Evolutionary conservation across 768 basidiomycete species (phyloP).

Genomic region (Lentinula edodes): DNA sequence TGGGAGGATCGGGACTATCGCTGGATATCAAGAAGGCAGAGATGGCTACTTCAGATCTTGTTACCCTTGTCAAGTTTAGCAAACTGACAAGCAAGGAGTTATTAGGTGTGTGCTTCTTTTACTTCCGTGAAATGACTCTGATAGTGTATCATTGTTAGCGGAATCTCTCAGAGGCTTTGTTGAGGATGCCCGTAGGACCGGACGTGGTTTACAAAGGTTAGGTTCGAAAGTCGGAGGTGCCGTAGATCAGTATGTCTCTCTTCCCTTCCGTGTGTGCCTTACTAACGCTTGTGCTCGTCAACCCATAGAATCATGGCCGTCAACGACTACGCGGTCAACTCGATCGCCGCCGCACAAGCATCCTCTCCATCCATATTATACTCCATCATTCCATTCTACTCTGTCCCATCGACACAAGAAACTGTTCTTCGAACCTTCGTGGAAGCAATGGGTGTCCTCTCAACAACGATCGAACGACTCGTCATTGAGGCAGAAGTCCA

Average conservation of each 20-base stretch:
- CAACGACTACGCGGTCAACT: slow-evolving; percentile 63
- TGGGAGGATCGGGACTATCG: slow-evolving; percentile 54
- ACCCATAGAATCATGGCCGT: slow-evolving; percentile 59
- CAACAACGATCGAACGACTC: slow-evolving; percentile 45
- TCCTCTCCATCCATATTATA: slow-evolving; percentile 26
- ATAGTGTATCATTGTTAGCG: slow-evolving; percentile 19
- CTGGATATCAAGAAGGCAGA: slow-evolving; percentile 72
- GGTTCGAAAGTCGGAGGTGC: slow-evolving; percentile 66
- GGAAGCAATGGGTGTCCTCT: slow-evolving; percentile 58
- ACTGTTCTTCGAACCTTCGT: slow-evolving; percentile 51
- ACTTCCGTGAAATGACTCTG: background rate
- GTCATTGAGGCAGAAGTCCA: slow-evolving; percentile 64
- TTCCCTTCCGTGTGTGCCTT: background rate
- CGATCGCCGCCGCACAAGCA: slow-evolving; percentile 42
- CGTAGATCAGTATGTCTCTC: slow-evolving; percentile 58
- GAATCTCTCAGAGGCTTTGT: slow-evolving; percentile 49
- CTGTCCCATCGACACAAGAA: slow-evolving; percentile 24
- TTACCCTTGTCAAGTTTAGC: slow-evolving; percentile 57
- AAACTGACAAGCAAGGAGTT: slow-evolving; percentile 54
- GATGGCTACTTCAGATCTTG: slow-evolving; percentile 68
- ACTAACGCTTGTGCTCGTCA: background rate
- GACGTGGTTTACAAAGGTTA: slow-evolving; percentile 55
- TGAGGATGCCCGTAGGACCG: slow-evolving; percentile 54
- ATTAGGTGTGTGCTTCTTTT: slow-evolving; percentile 19
- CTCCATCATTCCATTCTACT: slow-evolving; percentile 34